These are phyloP conservation scores for Odontarrhena argentea DNA, from an alignment of 345 rosid genomes.

Conservation along the genomic window DNA sequence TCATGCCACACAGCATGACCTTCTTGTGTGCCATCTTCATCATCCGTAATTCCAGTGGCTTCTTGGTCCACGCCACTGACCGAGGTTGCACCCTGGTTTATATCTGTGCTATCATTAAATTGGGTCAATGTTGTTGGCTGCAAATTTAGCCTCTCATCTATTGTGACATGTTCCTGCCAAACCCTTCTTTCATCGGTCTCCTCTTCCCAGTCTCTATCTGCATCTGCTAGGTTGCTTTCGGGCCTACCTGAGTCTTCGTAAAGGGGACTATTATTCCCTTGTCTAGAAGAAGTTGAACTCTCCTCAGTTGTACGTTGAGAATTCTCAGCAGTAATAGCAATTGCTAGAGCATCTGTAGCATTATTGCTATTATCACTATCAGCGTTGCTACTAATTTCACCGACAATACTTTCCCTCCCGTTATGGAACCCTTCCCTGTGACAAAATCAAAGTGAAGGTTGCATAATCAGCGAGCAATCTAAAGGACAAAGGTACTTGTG, in stretches of 20 bases:
- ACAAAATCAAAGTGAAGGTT: slow-evolving; percentile 20
- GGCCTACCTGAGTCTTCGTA: slow-evolving; percentile 49
- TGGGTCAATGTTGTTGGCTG: slow-evolving; percentile 50
- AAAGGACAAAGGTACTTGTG: slow-evolving; percentile 7
- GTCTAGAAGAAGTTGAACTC: slow-evolving; percentile 48
- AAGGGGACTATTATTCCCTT: slow-evolving; percentile 44
- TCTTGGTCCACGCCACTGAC: slow-evolving; percentile 60
- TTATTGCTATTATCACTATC: slow-evolving; percentile 46
- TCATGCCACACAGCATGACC: slow-evolving; percentile 62
- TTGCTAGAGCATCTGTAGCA: slow-evolving; percentile 45
- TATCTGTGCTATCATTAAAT: slow-evolving; percentile 51
- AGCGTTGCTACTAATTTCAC: slow-evolving; percentile 61
- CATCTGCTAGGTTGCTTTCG: slow-evolving; percentile 47
- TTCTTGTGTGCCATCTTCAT: slow-evolving; percentile 50
- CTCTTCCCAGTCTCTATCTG: slow-evolving; percentile 58
- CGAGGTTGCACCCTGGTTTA: slow-evolving; percentile 56
- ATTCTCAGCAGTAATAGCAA: slow-evolving; percentile 49
- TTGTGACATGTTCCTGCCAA: slow-evolving; percentile 52
- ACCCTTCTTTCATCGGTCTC: slow-evolving; percentile 47
- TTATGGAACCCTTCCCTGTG: slow-evolving; percentile 89
- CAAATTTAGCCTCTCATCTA: slow-evolving; percentile 56
- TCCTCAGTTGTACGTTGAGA: slow-evolving; percentile 49
- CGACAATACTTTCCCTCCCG: slow-evolving; percentile 70
- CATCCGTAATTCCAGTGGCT: slow-evolving; percentile 51
- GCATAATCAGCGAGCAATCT: not conserved